Base-by-base conservation (phyloP, 345 rosid species). In the Heritiera fomes region DNA sequence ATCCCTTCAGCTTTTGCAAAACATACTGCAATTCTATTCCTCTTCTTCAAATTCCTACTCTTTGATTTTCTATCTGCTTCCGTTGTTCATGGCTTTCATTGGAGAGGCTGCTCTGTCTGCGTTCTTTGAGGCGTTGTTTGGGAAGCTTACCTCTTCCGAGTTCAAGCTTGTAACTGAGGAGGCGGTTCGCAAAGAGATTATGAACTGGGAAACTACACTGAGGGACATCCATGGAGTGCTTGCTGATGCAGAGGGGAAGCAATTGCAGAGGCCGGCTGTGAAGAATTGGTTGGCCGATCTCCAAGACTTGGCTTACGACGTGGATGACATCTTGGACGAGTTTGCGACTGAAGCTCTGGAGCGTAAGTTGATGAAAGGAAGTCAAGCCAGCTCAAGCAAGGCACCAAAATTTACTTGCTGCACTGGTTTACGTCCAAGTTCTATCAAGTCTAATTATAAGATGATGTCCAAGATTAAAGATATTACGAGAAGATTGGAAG, bases 291-390 rank as follows among this genome's bases (percentile, higher is more conserved):
- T 80, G 47, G 14, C 17, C 15, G 77, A 80, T 9, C 77, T 53
- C 77, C 50, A 41, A 46, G 76, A 80, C 46, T 45, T 77, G 41
- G 28, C 62, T 6, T 83, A 83, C 47, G 83, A 83, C 17, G 65
- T 78, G 8, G 85, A 80, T 18, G 85, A 83, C 75, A 45, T 83
- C 12, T 28, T 83, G 34, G 83, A 83, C 41, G 81, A 83, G 75
- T 73, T 83, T 41, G 73, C 80, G 9, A 50, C 56, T 5, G 38
- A 65, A 15, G 75, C 68, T 40, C 10, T 65, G 67, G 43, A 28
- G 17, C 49, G 68, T 34, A 55, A 82, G 20, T 11, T 66, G 73
- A 56, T 55, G 34, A 52, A 23, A 53, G 20, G n/a, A 13, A 62
- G 13, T 6, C 60, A 56, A 56, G 68, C 68, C 18, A 63, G 34